Base-by-base conservation (phyloP, 345 rosid species). In the Euphorbia pulcherrima region DNA sequence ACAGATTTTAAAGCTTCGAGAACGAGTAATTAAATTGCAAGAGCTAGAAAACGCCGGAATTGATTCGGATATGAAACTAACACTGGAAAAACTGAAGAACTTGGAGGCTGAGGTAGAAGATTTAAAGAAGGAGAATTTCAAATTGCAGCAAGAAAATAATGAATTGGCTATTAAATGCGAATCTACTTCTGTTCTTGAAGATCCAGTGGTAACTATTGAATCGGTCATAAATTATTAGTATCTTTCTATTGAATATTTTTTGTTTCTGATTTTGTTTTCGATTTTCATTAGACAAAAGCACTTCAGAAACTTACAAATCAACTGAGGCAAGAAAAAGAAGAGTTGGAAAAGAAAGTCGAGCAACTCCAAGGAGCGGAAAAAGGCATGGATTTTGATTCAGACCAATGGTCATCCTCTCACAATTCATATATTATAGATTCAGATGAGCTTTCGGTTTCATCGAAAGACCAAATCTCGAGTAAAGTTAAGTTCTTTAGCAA, bases 81-180 rank as follows among this genome's bases (percentile, higher is more conserved):
- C 77, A 60, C 46, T 88, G 77, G 70, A 81, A 71, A 89, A 78
- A 78, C 69, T 93, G 77, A 81, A 79, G 46, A 84, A 75, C 50
- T 78, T 89, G 79, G 91, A 90, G 78, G 60, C 48, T 0, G 88
- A 90, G 74, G 85, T 83, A 35, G 91, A 86, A 57, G 90, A 89
- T 69, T 79, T 94, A 80, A 80, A 77, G 67, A 80, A 81, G 62
- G 78, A 83, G 17, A 88, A 91, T 69, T 55, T 56, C 67, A 88
- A 41, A 57, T 64, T 94, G 80, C 86, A 77, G 58, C 58, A 79
- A 1, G 97, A 91, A 67, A 88, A 88, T 66, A 77, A 82, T 7
- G 91, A 84, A 53, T 76, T 88, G 69, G 68, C 78, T 70, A 75
- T 55, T 74, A 78, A 83, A 76, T 71, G 88, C 68, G 95, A 85